Conservation (phyloP, 768 basidiomycete species). For the Kondoa subrosea region DNA sequence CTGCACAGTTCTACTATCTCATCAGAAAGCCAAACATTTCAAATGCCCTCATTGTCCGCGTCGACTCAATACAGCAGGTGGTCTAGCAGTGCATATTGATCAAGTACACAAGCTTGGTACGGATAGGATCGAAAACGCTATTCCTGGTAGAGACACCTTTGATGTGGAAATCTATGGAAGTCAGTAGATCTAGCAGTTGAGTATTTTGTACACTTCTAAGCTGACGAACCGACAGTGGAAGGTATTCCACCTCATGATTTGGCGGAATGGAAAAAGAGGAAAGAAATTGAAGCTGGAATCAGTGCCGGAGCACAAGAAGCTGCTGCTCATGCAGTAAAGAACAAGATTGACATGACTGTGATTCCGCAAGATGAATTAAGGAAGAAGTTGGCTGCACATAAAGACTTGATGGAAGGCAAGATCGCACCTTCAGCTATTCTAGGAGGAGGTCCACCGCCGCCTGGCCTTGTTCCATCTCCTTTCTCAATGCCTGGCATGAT, state of each 20-base stretch:
- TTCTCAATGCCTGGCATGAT: conserved; percentile 13
- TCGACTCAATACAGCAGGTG: conserved; percentile 89
- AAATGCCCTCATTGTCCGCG: conserved; percentile 92
- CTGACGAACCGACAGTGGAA: conserved; percentile 42
- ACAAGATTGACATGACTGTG: conserved; percentile 49
- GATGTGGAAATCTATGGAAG: conserved; percentile 96
- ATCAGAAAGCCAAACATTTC: conserved; percentile 99
- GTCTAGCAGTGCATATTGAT: conserved; percentile 91
- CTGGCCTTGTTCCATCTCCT: conserved; percentile 37
- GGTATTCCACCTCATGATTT: conserved; percentile 87
- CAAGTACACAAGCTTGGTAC: conserved; percentile 99
- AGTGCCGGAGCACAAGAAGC: conserved; percentile 25
- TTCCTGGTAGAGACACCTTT: conserved; percentile 90
- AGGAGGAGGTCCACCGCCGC: conserved; percentile 24
- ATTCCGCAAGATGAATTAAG: conserved; percentile 68
- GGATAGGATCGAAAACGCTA: conserved; percentile 88
- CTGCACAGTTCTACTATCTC: conserved; percentile 79
- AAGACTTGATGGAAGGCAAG: conserved; percentile 54
- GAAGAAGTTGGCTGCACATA: conserved; percentile 73
- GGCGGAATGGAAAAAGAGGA: conserved; percentile 86
- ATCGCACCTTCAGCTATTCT: conserved; percentile 30
- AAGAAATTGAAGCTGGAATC: conserved; percentile 82
- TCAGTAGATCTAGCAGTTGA: not conserved
- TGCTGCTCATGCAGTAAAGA: conserved; percentile 61
- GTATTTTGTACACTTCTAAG: not conserved